These are phyloP conservation scores for Fragilaria radians DNA, from an alignment of 108 stramenopile genomes.

Conservation along the genomic window DNA sequence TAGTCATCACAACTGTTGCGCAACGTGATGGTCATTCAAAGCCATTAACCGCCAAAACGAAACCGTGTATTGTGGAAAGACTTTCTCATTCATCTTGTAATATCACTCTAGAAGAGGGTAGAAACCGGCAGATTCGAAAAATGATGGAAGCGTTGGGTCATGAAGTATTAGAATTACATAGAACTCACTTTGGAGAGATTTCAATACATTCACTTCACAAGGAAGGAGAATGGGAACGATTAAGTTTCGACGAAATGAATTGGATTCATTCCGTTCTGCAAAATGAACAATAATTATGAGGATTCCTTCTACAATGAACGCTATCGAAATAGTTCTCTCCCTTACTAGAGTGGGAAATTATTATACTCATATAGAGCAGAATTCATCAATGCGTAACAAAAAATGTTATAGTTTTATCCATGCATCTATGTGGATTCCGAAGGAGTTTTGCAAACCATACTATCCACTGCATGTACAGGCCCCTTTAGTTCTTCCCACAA, in stretches of 20 bases:
- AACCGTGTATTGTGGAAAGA: slow-evolving; percentile 33
- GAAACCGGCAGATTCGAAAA: slow-evolving; percentile 83
- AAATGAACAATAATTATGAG: too few relatives aligned
- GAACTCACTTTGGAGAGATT: slow-evolving; percentile 56
- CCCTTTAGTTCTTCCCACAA: slow-evolving; percentile 90
- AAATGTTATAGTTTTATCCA: too few relatives aligned
- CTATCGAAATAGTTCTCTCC: too few relatives aligned
- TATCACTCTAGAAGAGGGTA: slow-evolving; percentile 68
- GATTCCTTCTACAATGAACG: too few relatives aligned
- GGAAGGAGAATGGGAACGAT: background rate
- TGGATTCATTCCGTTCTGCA: too few relatives aligned
- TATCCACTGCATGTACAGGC: slow-evolving; percentile 87
- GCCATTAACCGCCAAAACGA: slow-evolving; percentile 52
- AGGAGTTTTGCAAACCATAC: slow-evolving; percentile 88
- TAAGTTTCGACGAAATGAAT: background rate
- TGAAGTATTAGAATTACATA: slow-evolving; percentile 46
- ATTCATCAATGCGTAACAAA: too few relatives aligned
- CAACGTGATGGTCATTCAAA: slow-evolving; percentile 44
- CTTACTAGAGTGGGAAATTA: too few relatives aligned
- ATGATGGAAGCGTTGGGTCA: slow-evolving; percentile 69
- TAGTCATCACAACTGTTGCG: slow-evolving; percentile 53
- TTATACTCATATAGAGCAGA: too few relatives aligned
- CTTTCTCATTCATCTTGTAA: slow-evolving; percentile 16
- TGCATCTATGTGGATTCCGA: too few relatives aligned
- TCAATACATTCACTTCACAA: slow-evolving; percentile 27